Evolutionary conservation across 306 rosid species (phyloP).

Genomic region (Rubus parviflorus): DNA sequence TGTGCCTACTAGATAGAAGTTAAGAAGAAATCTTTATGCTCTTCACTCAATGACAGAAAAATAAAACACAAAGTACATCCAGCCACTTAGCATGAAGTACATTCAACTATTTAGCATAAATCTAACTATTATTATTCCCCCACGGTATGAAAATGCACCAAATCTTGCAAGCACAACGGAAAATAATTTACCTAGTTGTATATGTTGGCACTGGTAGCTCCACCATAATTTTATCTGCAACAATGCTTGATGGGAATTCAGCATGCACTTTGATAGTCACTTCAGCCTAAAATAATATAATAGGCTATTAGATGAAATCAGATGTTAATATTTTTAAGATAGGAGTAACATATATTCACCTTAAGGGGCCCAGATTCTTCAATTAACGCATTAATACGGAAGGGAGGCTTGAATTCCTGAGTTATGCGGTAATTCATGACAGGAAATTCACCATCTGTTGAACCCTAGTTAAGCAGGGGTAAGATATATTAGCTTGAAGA

Average conservation of each 20-base stretch:
- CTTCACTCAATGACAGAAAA: neutral
- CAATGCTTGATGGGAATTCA: slow-evolving; percentile 68
- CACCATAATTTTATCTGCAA: slow-evolving; percentile 65
- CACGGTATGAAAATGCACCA: neutral
- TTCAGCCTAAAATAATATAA: slow-evolving; percentile 60
- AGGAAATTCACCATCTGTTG: slow-evolving; percentile 92
- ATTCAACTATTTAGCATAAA: neutral
- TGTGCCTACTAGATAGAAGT: neutral
- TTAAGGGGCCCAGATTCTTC: slow-evolving; percentile 79
- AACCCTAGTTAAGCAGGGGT: slow-evolving; percentile 51
- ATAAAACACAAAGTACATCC: neutral
- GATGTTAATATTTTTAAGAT: slow-evolving; percentile 14
- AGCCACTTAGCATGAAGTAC: neutral
- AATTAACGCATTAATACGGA: slow-evolving; percentile 72
- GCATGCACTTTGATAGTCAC: slow-evolving; percentile 77
- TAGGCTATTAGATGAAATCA: slow-evolving; percentile 20
- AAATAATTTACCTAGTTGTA: slow-evolving; percentile 60
- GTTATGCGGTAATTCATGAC: slow-evolving; percentile 96
- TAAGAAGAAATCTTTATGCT: neutral
- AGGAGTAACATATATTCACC: slow-evolving; percentile 42
- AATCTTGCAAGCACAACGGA: slow-evolving; percentile 15
- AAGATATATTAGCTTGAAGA: slow-evolving; percentile 21
- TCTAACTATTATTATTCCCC: neutral
- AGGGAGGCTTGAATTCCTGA: slow-evolving; percentile 86
- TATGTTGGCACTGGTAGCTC: slow-evolving; percentile 81